Evolutionary conservation across 2,329 filamentous ascomycete species (phyloP).

Genomic region (Fusarium oligoseptatum): DNA sequence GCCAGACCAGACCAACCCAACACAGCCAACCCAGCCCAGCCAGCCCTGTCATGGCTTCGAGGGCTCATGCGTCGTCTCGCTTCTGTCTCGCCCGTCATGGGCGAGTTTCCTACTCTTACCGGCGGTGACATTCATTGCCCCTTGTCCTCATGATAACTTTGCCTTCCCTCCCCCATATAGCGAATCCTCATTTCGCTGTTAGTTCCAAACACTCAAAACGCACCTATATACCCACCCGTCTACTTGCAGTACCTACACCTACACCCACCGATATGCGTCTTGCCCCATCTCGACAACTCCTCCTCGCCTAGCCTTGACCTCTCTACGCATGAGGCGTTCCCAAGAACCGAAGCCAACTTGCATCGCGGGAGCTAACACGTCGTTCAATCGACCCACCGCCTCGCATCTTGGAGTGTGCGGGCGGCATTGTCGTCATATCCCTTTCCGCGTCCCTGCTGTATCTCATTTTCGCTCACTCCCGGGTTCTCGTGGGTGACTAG

Average conservation of each 20-base stretch:
- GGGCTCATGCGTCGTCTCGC: constrained; percentile 38
- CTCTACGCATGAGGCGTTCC: constrained; percentile 33
- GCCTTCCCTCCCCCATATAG: neutral
- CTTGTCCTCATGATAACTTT: constrained; percentile 14
- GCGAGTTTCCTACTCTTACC: constrained; percentile 12
- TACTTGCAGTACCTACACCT: neutral
- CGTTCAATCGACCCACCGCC: constrained; percentile 10
- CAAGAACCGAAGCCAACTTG: constrained; percentile 20
- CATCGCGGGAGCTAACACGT: constrained; percentile 26
- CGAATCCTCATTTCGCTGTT: neutral
- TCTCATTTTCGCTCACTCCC: neutral
- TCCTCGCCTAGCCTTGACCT: constrained; percentile 11
- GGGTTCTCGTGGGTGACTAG: neutral
- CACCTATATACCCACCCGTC: constrained; percentile 4
- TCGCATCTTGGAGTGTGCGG: neutral
- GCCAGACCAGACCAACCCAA: neutral
- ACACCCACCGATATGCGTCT: constrained; percentile 8
- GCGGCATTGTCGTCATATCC: constrained; percentile 8
- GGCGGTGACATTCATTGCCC: constrained; percentile 30
- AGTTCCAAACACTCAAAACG: neutral
- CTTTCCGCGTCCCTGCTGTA: neutral
- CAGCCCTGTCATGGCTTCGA: constrained; percentile 13
- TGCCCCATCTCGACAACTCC: constrained; percentile 5
- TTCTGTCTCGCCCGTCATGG: constrained; percentile 28
- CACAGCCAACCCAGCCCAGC: neutral